A percentile compares a stretch with the other conserved stretches of the same genome.
Evolutionary conservation across 2,329 filamentous ascomycete genomes (phyloP).

Genomic region (Ambrosiella xylebori): DNA sequence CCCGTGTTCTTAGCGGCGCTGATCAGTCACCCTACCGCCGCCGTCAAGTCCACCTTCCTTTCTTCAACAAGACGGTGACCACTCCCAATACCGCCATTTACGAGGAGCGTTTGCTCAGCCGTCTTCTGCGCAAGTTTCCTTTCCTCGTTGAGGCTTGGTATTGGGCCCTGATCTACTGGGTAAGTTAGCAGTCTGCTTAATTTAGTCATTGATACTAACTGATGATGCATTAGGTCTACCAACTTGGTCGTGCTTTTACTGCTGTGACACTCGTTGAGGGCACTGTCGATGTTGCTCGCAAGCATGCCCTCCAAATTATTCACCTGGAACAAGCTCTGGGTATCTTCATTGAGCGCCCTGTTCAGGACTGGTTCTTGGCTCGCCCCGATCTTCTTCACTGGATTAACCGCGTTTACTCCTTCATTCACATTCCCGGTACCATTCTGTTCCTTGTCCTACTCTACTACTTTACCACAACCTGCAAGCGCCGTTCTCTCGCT

Average conservation of each 20-base stretch:
- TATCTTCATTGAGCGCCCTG: constrained; percentile 46
- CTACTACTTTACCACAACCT: constrained; percentile 53
- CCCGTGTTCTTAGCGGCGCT: constrained; percentile 11
- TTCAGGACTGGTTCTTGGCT: constrained; percentile 37
- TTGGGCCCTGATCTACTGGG: constrained; percentile 63
- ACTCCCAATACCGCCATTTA: constrained; percentile 47
- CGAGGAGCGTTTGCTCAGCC: constrained; percentile 41
- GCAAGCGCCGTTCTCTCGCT: constrained; percentile 25
- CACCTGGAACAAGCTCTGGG: constrained; percentile 45
- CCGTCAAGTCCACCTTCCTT: constrained; percentile 14
- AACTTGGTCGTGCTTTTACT: constrained; percentile 54
- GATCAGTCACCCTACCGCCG: constrained; percentile 14
- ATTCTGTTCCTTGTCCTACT: constrained; percentile 49
- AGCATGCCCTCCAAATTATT: constrained; percentile 51
- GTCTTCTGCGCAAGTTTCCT: constrained; percentile 48
- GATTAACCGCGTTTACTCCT: constrained; percentile 59
- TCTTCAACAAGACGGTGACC: constrained; percentile 25
- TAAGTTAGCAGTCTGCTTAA: constrained; percentile 24
- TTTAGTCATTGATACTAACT: constrained; percentile 4
- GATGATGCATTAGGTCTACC: constrained; percentile 40
- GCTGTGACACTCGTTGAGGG: constrained; percentile 50
- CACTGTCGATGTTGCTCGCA: constrained; percentile 50
- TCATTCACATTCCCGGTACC: constrained; percentile 62
- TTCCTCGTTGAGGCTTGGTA: constrained; percentile 64
- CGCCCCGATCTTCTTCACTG: constrained; percentile 42